These are phyloP conservation scores for Fraxinus anomala DNA, from an alignment of 257 asterid species.

Conservation along the genomic window DNA sequence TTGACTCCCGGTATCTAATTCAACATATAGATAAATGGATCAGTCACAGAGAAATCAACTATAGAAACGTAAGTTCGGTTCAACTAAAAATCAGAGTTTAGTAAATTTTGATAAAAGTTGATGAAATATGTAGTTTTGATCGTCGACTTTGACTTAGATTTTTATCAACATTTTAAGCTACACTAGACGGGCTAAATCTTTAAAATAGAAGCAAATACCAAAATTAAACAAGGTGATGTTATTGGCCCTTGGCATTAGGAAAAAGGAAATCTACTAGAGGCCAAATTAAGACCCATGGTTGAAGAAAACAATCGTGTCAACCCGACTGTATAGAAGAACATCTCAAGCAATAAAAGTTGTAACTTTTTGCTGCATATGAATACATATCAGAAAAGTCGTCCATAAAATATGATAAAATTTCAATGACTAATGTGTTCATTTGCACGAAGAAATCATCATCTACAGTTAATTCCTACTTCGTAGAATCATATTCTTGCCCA, in stretches of 20 bases:
- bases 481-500: too few species aligned
- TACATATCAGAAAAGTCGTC: background rate
- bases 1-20: constrained; percentile 55
- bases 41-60: background rate
- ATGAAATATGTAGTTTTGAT: too few species aligned
- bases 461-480: background rate
- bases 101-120: too few species aligned
- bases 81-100: too few species aligned
- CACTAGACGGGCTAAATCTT: background rate
- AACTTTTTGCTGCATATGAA: background rate
- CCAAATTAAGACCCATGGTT: background rate
- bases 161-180: too few species aligned
- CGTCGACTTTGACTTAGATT: too few species aligned
- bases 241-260: background rate
- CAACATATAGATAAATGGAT: constrained; percentile 25
- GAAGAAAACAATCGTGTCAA: background rate
- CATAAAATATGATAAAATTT: background rate
- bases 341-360: background rate
- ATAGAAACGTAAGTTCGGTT: background rate
- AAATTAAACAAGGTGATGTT: background rate
- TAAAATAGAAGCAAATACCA: background rate
- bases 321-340: background rate
- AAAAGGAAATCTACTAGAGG: background rate
- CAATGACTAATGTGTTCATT: background rate
- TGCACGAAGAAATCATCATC: background rate